Percentiles rank a stretch among this genome's conserved stretches.
phyloP scores from a whole-genome alignment of 1,284 basidiomycete species.

The Irpex sp. region DNA sequence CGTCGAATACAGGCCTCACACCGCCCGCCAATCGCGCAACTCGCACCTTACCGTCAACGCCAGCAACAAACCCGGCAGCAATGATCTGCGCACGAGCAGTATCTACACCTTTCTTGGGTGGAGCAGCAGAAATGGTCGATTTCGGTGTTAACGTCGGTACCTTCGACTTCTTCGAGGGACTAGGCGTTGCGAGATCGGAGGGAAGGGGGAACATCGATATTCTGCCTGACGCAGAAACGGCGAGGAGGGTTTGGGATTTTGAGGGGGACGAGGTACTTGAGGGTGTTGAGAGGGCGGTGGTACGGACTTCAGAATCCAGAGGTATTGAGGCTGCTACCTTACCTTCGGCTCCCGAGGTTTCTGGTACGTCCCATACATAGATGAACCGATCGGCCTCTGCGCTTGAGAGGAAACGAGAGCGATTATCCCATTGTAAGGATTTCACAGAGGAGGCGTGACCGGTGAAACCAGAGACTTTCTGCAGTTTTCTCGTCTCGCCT shows the following conservation, averaged over 20 bases:
- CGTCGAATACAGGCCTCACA: conserved; percentile 65
- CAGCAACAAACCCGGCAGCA: conserved; percentile 42
- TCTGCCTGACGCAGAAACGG: conserved; percentile 65
- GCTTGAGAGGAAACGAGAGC: conserved; percentile 59
- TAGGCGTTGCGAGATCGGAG: conserved; percentile 39
- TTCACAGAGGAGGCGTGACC: conserved; percentile 63
- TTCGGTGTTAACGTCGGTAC: conserved; percentile 48
- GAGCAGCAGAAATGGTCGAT: conserved; percentile 40
- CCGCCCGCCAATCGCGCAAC: conserved; percentile 64
- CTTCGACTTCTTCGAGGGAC: conserved; percentile 36
- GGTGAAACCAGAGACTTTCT: conserved; percentile 50
- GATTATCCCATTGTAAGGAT: conserved; percentile 47
- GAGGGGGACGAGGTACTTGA: background rate
- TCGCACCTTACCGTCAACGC: conserved; percentile 44
- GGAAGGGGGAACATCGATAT: conserved; percentile 63
- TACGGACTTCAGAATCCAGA: conserved; percentile 64
- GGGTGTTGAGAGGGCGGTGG: conserved; percentile 35
- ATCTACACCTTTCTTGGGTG: conserved; percentile 30
- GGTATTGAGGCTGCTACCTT: conserved; percentile 63
- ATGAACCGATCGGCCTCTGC: conserved; percentile 76
- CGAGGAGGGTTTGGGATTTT: conserved; percentile 43
- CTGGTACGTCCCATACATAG: conserved; percentile 59
- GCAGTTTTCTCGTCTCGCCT: conserved; percentile 35
- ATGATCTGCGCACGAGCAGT: conserved; percentile 39
- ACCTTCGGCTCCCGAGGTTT: conserved; percentile 37